Base-by-base conservation (phyloP, 345 rosid genomes). In the Jatropha curcas region DNA sequence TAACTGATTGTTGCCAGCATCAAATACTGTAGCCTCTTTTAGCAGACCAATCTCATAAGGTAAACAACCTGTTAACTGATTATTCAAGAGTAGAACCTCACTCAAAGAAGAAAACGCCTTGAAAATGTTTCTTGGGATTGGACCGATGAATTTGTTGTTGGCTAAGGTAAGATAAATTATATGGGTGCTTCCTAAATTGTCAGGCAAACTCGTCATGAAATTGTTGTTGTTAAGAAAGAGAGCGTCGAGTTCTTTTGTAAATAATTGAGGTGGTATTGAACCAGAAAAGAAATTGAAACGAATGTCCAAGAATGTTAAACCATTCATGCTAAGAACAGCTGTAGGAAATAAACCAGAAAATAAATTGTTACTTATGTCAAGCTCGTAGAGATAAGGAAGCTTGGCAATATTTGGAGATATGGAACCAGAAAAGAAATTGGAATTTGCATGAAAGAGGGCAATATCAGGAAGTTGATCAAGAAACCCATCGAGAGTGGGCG, bases 401-500 rank as follows among this genome's bases (percentile, higher is more conserved):
- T 86, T 80, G 50, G 88, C 75, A 43, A 94, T 86, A 27, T 76
- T 77, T 0, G 92, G 70, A 1, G 94, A 87, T 61, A 90, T 55
- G 0, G 82, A 48, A 31, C 98, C 98, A 0, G 83, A 53, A 46
- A 94, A 94, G 74, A 77, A 79, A 84, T 94, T 94, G 66, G 97
- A 90, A 74, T 94, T 94, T 20, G 92, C 98, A 41, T 94, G 97
- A 79, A 92, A 94, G 65, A 94, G 82, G 16, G 93, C 97, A 37
- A 92, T 75, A 64, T 86, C 94, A 0, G 92, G 93, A 24, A 92
- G 87, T 39, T 81, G 84, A 58, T 92, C 98, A 31, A 91, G 86
- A 34, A 90, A 94, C 25, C 92, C 92, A 25, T 90, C 89, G n/a
- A 94, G 85, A 2, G 86, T 70, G 39, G 98, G 89, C 25, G 97